Evolutionary conservation across 2,329 filamentous ascomycete genomes (phyloP), one percentile per base, ranked within the genome.

Genomic region (Neoascochyta sp.): DNA sequence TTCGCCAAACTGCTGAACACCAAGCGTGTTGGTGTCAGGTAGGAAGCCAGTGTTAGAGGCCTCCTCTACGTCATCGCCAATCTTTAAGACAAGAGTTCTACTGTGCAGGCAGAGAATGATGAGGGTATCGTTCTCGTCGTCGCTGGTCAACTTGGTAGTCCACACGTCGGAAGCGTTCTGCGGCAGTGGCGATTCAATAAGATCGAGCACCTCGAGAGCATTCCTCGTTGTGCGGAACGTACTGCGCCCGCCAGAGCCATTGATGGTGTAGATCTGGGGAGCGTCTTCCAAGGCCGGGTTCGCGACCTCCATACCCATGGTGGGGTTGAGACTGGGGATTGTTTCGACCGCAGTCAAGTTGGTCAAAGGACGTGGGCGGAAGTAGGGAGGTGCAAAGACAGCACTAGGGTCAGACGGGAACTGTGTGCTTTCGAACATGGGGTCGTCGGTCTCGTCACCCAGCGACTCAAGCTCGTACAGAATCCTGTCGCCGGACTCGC

Each of bases 391-490:
- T 3, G 80, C 75, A 45, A 88, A 88, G 0, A 79, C 66, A 11
- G 82, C 79, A 5, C 71, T 73, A 0, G 84, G 78, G 50, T 95
- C 87, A 0, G 81, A 75, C 1, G 87, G 81, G 45, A 84, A 95
- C 41, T 84, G 73, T 30, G 92, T 86, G 62, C 89, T 95, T 15
- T 72, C 75, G 52, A 89, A 95, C 54, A 95, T 84, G 1, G 80
- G 73, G 62, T 96, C 88, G 2, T 94, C 84, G 41, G 94, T 88
- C 50, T 96, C 90, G 41, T 98, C 92, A 22, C 90, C 93, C 5
- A 99, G 78, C 54, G 95, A 94, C 61, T 95, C 88, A 41, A 99
- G 94, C 59, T 96, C 90, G 63, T 96, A 98, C 48, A 98, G 88
- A 38, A 88, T 80, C 57, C 93, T 86, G 58, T 95, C 92, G 16